Base-by-base conservation (phyloP, 495 filamentous ascomycete genomes). In the Aspergillus wentii region DNA sequence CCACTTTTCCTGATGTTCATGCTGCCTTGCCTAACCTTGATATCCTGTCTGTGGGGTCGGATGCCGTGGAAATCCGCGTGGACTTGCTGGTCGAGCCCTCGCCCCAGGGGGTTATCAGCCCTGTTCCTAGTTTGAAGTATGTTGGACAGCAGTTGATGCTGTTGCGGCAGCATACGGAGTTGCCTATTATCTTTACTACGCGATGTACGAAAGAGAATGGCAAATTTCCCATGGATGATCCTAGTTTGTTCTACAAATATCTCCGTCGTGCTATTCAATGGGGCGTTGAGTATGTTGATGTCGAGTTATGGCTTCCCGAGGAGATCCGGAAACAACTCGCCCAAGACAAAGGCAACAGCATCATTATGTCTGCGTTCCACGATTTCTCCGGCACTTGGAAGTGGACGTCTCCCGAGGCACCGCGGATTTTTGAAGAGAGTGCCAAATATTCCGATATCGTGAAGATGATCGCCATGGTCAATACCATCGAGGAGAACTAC, bases 261-360 rank as follows among this genome's bases (percentile, higher is more conserved):
- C 74, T 92, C 1, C 81, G 75, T 33, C 74, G 83, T 11, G 86
- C 85, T 0, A 83, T 90, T 32, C 82, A 88, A 43, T 90, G 85
- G 85, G 86, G 86, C 3, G 84, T 86, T 22, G 86, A 90, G 55
- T 92, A 90, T 56, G 81, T 92, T 31, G 86, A 92, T 44, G 85
- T 92, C 10, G 86, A 92, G 57, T 57, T 90, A 32, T 89, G 86
- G 85, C 71, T 90, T 11, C 86, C 86, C 6, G 86, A 88, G 57
- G 64, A 79, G 8, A 83, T 92, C 38, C 69, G 86, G 35, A 64
- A 65, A 33, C 69, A 57, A 26, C 61, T 92, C n/a, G 78, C 78
- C 17, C 76, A 82, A 53, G 68, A 75, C 30, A 78, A 84, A 43
- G 85, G 86, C 5, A 80, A 75, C 56, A 87, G 82, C 58, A 78